Base-by-base conservation (phyloP, 495 filamentous ascomycete species). In the Cudoniella acicularis region DNA sequence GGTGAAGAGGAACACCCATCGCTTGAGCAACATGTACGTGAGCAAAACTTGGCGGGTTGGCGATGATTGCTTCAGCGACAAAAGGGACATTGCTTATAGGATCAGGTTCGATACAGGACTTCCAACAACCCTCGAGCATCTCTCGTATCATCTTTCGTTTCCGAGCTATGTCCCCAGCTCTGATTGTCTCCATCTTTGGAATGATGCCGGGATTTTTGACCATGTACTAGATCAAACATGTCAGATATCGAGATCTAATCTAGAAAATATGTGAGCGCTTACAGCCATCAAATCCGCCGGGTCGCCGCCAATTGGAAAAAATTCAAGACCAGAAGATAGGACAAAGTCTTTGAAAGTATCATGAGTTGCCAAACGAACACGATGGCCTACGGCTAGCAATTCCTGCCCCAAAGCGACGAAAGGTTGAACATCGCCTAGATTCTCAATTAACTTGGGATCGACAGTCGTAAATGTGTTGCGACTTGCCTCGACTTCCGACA, bases 281-380 rank as follows among this genome's bases (percentile, higher is more conserved):
- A 46, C 43, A 11, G 25, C 52, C 52, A 54, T 54, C 27, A 54
- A n/a, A 10, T 41, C 52, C 43, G 16, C 52, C 3, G 52, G 52
- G 23, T 54, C 30, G 22, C 52, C 52, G n/a, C 52, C 52, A 20
- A 92, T 88, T 30, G 69, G 77, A 72, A 90, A 92, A 70, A 91
- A 92, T 62, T 92, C 89, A 3, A 92, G 72, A 0, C 81, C 84
- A 63, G 81, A 77, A 13, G 84, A 77, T 52, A 80, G 70, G 18
- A 92, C 81, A 52, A 87, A 85, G 2, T 83, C 70, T 60, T 83
- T 75, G 64, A 93, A 93, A n/a, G 77, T 77, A 0, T 79, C 70
- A 70, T 93, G 89, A 1, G 89, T 92, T 17, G 89, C 89, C 10
- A 92, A 71, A 24, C 89, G 80, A 3, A 92, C 84, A 22, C 88